These are phyloP conservation scores for Chlamydomonas applanata DNA, from an alignment of 139 green algal genomes.

Conservation along the genomic window DNA sequence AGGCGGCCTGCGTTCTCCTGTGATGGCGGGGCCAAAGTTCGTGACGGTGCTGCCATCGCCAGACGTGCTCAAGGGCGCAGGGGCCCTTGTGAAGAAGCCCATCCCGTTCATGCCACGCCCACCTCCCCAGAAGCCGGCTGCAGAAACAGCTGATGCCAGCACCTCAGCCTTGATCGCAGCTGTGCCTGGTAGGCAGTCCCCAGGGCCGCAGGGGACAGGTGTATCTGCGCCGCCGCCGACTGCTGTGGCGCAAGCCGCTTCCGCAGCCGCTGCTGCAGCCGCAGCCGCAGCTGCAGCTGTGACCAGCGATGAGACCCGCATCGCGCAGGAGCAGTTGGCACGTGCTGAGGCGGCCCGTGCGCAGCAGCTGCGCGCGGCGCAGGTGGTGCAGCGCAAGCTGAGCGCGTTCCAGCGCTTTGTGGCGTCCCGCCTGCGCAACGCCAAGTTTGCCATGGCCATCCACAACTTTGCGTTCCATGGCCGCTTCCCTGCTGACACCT, in stretches of 20 bases:
- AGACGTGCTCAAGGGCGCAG: too few relatives aligned
- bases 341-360: background rate
- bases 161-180: background rate
- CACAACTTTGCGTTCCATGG: constrained; percentile 63
- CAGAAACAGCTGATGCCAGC: background rate
- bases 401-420: constrained; percentile 27
- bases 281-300: background rate
- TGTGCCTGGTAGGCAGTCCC: too few relatives aligned
- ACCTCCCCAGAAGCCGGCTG: background rate
- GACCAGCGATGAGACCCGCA: background rate
- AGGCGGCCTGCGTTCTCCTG: too few relatives aligned
- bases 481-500: constrained; percentile 29
- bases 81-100: too few relatives aligned
- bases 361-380: background rate
- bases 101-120: too few relatives aligned
- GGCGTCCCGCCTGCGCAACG: constrained; percentile 8
- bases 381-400: constrained; percentile 12
- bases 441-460: constrained; percentile 43
- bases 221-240: too few relatives aligned
- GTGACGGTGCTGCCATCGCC: too few relatives aligned
- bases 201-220: too few relatives aligned
- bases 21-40: too few relatives aligned
- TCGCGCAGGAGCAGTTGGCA: background rate
- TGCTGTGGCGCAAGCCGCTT: too few relatives aligned
- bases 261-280: background rate